Evolutionary conservation across 768 basidiomycete species (phyloP).

Genomic region (Suillus brevipes): DNA sequence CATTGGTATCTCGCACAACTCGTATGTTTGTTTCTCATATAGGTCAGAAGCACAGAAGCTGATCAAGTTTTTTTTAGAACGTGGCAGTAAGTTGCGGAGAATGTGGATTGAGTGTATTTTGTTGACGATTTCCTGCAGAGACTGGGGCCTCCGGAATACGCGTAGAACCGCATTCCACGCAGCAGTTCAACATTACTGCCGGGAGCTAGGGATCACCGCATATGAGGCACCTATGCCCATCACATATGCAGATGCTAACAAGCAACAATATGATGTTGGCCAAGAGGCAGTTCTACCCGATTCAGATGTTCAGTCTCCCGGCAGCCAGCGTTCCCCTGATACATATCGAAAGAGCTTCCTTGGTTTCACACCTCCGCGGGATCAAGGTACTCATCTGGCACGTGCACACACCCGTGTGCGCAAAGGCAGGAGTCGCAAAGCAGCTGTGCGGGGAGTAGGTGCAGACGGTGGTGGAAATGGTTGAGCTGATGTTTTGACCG

Average conservation of each 20-base stretch:
- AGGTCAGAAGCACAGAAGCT: background rate
- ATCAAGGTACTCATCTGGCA: conserved; percentile 9
- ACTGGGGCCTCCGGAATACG: conserved; percentile 61
- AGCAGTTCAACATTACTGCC: conserved; percentile 71
- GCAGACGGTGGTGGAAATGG: conserved; percentile 19
- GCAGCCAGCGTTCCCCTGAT: conserved; percentile 24
- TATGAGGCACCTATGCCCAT: conserved; percentile 64
- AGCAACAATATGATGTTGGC: conserved; percentile 11
- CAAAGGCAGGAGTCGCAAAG: conserved; percentile 38
- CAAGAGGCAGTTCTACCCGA: conserved; percentile 4
- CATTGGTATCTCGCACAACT: conserved; percentile 59
- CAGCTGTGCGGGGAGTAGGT: conserved; percentile 31
- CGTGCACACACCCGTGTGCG: conserved; percentile 23
- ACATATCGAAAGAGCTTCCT: conserved; percentile 21
- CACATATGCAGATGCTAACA: conserved; percentile 39
- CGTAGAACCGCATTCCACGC: conserved; percentile 80
- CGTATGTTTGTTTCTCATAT: conserved; percentile 32
- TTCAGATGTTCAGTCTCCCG: conserved; percentile 51
- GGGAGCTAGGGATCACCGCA: conserved; percentile 65
- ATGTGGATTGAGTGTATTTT: background rate
- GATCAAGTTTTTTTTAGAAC: conserved; percentile 24
- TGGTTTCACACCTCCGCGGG: conserved; percentile 32
- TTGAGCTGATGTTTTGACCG: background rate
- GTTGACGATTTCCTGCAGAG: conserved; percentile 27
- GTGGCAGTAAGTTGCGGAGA: conserved; percentile 32